These are phyloP conservation scores for Raphanus sativus DNA, from an alignment of 345 rosid species.

Conservation along the genomic window DNA sequence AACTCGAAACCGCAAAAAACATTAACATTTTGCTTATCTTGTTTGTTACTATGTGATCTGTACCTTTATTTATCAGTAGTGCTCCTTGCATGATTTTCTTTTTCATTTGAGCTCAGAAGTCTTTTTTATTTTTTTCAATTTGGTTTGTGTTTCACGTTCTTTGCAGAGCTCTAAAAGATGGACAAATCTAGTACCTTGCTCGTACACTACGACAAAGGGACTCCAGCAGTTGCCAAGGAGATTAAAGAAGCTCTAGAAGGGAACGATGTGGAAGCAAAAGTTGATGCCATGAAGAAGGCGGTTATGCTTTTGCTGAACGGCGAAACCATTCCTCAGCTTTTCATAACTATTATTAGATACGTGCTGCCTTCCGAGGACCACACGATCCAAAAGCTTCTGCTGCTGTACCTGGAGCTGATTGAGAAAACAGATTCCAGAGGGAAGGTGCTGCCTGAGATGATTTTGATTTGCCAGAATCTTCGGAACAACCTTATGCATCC, in stretches of 20 bases:
- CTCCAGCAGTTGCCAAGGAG: slow-evolving; percentile 81
- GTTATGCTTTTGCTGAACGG: slow-evolving; percentile 86
- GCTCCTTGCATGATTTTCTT: neutral
- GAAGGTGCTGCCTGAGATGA: slow-evolving; percentile 85
- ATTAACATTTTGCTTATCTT: neutral
- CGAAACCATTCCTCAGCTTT: slow-evolving; percentile 89
- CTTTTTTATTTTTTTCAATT: neutral
- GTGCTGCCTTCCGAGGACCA: slow-evolving; percentile 91
- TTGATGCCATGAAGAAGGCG: slow-evolving; percentile 89
- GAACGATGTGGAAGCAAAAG: slow-evolving; percentile 61
- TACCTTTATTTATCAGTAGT: neutral
- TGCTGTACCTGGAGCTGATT: slow-evolving; percentile 77
- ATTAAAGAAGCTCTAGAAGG: slow-evolving; percentile 92
- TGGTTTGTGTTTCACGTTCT: neutral
- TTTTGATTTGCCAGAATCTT: slow-evolving; percentile 84
- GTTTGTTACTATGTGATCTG: slow-evolving; percentile 7
- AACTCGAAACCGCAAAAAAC: neutral
- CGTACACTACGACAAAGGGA: slow-evolving; percentile 84
- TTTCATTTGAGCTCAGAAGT: slow-evolving; percentile 6
- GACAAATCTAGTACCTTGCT: slow-evolving; percentile 80
- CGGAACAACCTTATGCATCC: slow-evolving; percentile 90
- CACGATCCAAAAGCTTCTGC: slow-evolving; percentile 76
- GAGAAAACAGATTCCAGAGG: slow-evolving; percentile 79
- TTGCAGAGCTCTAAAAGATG: slow-evolving; percentile 42
- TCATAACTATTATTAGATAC: slow-evolving; percentile 83